Conservation (phyloP, 192 early-diverging fungal genomes). For the Phycomyces nitens region DNA sequence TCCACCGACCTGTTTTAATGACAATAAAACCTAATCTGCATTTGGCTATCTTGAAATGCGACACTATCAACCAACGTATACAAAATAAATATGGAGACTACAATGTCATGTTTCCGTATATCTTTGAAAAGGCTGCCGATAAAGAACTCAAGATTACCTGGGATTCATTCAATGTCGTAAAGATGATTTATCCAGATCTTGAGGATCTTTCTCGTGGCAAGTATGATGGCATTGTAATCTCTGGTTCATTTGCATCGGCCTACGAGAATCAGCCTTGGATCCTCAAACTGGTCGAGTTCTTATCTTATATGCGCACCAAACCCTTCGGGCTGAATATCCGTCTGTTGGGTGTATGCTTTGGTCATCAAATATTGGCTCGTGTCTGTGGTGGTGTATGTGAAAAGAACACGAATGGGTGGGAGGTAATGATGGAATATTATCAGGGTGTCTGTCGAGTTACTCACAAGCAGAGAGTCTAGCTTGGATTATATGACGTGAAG, state of each 20-base stretch:
- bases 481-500: slow-evolving; percentile 39
- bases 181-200: slow-evolving; percentile 35
- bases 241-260: slow-evolving; percentile 56
- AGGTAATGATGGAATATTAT: slow-evolving; percentile 51
- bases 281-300: slow-evolving; percentile 49
- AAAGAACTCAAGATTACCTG: slow-evolving; percentile 24
- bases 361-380: slow-evolving; percentile 76
- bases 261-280: slow-evolving; percentile 72
- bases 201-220: slow-evolving; percentile 23
- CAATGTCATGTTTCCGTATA: slow-evolving; percentile 28
- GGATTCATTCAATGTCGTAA: slow-evolving; percentile 36
- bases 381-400: slow-evolving; percentile 56
- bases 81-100: slow-evolving; percentile 46
- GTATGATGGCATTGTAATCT: slow-evolving; percentile 52
- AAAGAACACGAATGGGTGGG: slow-evolving; percentile 69
- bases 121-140: slow-evolving; percentile 32
- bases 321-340: neutral
- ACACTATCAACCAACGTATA: slow-evolving; percentile 42
- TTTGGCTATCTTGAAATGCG: slow-evolving; percentile 47
- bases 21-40: slow-evolving; percentile 16
- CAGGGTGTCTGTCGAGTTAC: too few relatives aligned
- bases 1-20: too few relatives aligned
- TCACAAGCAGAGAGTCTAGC: slow-evolving; percentile 13
- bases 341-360: slow-evolving; percentile 78
- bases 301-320: slow-evolving; percentile 28